Base-by-base conservation (phyloP, 208 protist genomes). In the Balamuthia mandrillaris region DNA sequence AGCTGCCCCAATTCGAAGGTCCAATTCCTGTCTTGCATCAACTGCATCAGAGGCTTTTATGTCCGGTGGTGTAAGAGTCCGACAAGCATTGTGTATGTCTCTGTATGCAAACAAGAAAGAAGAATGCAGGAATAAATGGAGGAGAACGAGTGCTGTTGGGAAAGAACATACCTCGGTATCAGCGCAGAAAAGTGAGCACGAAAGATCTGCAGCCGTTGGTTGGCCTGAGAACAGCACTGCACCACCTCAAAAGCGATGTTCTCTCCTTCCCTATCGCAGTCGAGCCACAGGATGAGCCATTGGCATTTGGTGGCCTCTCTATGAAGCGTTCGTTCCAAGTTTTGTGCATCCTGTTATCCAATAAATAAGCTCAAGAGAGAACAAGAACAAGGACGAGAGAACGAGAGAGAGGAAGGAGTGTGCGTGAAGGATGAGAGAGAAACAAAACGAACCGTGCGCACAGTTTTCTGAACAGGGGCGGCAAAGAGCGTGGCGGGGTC, bases 191-290 rank as follows among this genome's bases (percentile, higher is more conserved):
- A 97, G 18, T 88, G 83, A 18, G 95, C 95, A 12, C 95, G 84
- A 7, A 77, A 85, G 18, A 92, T 45, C 27, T 45, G 16, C 9
- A 94, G 21, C 0, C 27, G 18, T 60, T 58, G 41, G 37, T 93
- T 94, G 2, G 65, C 88, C 29, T 56, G 84, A 37, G 61, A 21
- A 65, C 93, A 95, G 41, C 95, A 63, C 7, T 92, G 74, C 29
- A 95, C 86, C 4, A 98, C 95, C 78, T 98, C 96, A 72, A 92
- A 95, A 14, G 87, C 91, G 49, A 97, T 97, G 83, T 97, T 97
- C 86, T 98, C 96, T n/a, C 96, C 96, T 85, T 98, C 95, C 21
- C 94, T 90, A 90, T 96, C 95, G 86, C 94, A 95, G 83, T 96
- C 95, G 29, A 95, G 91, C 92, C 94, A 96, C 7, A 96, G 61